Evolutionary conservation across 176 grass and related monocot genomes (phyloP).

Genomic region (Oryza officinalis): DNA sequence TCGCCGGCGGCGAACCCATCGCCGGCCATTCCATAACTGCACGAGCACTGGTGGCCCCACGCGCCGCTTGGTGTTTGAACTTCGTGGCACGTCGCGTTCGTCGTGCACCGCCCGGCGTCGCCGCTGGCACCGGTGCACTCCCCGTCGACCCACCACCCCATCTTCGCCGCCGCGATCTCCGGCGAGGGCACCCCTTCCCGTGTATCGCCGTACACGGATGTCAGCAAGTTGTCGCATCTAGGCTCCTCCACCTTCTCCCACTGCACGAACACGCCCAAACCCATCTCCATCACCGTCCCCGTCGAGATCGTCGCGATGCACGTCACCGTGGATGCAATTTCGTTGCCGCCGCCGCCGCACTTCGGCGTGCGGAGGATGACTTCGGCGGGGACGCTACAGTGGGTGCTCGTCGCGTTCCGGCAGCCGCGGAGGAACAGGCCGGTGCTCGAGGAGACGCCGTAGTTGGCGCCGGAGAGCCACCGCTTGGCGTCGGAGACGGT

Average conservation of each 20-base stretch:
- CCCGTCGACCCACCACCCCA: constrained; percentile 72
- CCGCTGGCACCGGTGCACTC: neutral
- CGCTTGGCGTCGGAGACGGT: neutral
- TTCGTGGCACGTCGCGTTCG: constrained; percentile 43
- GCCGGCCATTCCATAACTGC: constrained; percentile 38
- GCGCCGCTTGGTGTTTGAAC: neutral
- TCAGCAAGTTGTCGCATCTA: constrained; percentile 27
- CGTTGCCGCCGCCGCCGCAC: neutral
- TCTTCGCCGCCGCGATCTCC: constrained; percentile 44
- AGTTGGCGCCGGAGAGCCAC: constrained; percentile 37
- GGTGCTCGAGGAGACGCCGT: constrained; percentile 42
- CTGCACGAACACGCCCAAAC: neutral
- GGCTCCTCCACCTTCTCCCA: neutral
- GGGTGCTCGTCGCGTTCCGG: neutral
- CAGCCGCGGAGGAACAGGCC: constrained; percentile 46
- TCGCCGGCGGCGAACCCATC: constrained; percentile 64
- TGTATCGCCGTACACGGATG: neutral
- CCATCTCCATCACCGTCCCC: accelerated
- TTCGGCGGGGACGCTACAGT: neutral
- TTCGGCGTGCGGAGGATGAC: neutral
- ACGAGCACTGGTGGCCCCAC: constrained; percentile 44
- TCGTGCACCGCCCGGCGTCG: constrained; percentile 15
- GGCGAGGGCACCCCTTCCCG: neutral
- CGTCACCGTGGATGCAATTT: neutral
- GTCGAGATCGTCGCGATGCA: constrained; percentile 6